Evolutionary conservation across 2,329 filamentous ascomycete species (phyloP).

Genomic region (Septoria petroselini): DNA sequence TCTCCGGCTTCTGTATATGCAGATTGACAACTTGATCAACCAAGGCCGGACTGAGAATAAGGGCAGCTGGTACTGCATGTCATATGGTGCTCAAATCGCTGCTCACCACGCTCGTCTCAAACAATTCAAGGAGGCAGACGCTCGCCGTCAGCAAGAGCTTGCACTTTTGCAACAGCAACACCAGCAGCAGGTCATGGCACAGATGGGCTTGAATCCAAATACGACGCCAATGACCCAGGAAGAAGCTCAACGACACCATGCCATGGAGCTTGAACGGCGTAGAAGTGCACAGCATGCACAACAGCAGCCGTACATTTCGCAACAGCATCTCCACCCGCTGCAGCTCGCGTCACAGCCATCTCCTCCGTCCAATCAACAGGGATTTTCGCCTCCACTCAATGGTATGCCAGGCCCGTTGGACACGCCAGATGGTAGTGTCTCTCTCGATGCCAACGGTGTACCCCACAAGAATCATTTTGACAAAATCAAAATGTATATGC

Average conservation of each 20-base stretch:
- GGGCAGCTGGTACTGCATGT: constrained; percentile 32
- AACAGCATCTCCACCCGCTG: constrained; percentile 29
- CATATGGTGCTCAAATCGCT: constrained; percentile 35
- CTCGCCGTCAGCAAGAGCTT: constrained; percentile 25
- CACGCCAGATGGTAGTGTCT: constrained; percentile 2
- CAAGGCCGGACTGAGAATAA: constrained; percentile 25
- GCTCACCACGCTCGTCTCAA: constrained; percentile 30
- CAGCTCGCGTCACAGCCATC: constrained; percentile 20
- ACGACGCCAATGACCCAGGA: constrained; percentile 5
- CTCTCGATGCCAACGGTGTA: constrained; percentile 4
- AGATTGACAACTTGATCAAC: constrained; percentile 38
- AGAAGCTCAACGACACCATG: constrained; percentile 24
- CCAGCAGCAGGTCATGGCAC: constrained; percentile 27
- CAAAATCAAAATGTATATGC: constrained; percentile 29
- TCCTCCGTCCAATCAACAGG: constrained; percentile 9
- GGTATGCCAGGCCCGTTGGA: neutral
- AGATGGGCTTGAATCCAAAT: constrained; percentile 23
- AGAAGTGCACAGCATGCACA: constrained; percentile 25
- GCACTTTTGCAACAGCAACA: constrained; percentile 25
- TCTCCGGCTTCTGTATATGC: constrained; percentile 35
- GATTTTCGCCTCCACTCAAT: constrained; percentile 8
- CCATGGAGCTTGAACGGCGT: constrained; percentile 27
- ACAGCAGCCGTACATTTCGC: constrained; percentile 25
- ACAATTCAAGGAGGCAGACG: constrained; percentile 27
- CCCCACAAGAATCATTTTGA: constrained; percentile 17